Evolutionary conservation across 345 rosid genomes (phyloP), one percentile per base, ranked within the genome.

Genomic region (Schrenkiella parvula): DNA sequence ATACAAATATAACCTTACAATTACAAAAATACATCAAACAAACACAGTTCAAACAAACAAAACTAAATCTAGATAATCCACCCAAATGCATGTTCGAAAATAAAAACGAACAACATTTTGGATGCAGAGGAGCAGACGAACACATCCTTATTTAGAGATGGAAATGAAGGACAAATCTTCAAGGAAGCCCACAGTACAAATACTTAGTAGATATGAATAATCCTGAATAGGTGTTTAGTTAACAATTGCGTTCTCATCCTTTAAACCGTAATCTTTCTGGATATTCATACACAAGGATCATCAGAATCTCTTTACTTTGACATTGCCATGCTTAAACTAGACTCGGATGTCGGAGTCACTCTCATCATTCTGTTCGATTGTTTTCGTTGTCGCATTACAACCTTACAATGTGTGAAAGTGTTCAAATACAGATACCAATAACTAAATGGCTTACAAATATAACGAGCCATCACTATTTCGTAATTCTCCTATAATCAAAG

Each of bases 401-500:
- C 25, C 29, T 31, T 13, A 31, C 43, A 29, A 3, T 18, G 42
- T 31, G 55, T 19, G 19, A 47, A 26, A 37, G 57, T 37, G 53
- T 47, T 55, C 13, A 14, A 18, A 34, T 52, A 31, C 18, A n/a
- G 41, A 64, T 25, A 72, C 35, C 9, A 59, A 29, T 5, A 68
- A 18, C 23, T 4, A 57, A 14, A 7, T 23, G 12, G 37, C 48
- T 59, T 47, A 60, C 68, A 61, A 25, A 44, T 51, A 41, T 46
- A 8, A 22, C 74, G 34, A 19, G 51, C 76, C 18, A 57, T 22
- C 62, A 19, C 67, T 31, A n/a, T 71, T 63, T 37, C 54, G 59
- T 46, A 37, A 63, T 74, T 69, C 51, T 70, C 78, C 18, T 74
- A 71, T 15, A 41, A 71, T 17, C 23, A 25, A 42, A 67, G 60